Conservation (phyloP, 495 filamentous ascomycete genomes). For the Neurospora tetrasperma region DNA sequence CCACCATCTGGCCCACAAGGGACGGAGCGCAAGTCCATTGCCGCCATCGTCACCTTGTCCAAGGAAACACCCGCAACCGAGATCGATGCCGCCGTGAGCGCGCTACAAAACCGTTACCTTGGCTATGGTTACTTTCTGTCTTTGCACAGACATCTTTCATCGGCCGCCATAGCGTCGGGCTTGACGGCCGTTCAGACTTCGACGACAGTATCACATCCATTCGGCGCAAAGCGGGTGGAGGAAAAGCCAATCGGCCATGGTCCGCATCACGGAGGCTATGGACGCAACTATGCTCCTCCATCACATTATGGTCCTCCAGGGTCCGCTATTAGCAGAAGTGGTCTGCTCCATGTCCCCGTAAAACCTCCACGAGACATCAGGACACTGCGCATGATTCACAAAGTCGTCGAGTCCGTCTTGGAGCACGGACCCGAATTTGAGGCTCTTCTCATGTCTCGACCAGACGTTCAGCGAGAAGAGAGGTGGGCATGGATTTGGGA, state of each 20-base stretch:
- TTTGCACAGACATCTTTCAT: constrained; percentile 75
- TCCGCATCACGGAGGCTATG: constrained; percentile 49
- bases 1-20: constrained; percentile 30
- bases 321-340: constrained; percentile 34
- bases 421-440: constrained; percentile 83
- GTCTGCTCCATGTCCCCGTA: constrained; percentile 60
- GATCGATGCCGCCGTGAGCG: constrained; percentile 70
- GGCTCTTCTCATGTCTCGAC: constrained; percentile 77
- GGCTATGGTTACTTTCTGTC: constrained; percentile 79
- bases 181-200: constrained; percentile 43
- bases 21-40: constrained; percentile 63
- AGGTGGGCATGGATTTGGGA: constrained; percentile 96
- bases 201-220: constrained; percentile 53
- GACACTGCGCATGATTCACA: constrained; percentile 77
- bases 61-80: constrained; percentile 77
- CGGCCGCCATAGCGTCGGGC: constrained; percentile 54
- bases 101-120: constrained; percentile 76
- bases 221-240: constrained; percentile 69
- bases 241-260: constrained; percentile 37
- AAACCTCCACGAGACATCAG: constrained; percentile 67
- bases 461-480: constrained; percentile 68
- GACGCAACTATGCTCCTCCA: constrained; percentile 76
- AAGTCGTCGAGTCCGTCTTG: constrained; percentile 67
- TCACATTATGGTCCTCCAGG: constrained; percentile 46
- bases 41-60: constrained; percentile 76